Evolutionary conservation across 208 protist species (phyloP).

Genomic region (Leishmania major): DNA sequence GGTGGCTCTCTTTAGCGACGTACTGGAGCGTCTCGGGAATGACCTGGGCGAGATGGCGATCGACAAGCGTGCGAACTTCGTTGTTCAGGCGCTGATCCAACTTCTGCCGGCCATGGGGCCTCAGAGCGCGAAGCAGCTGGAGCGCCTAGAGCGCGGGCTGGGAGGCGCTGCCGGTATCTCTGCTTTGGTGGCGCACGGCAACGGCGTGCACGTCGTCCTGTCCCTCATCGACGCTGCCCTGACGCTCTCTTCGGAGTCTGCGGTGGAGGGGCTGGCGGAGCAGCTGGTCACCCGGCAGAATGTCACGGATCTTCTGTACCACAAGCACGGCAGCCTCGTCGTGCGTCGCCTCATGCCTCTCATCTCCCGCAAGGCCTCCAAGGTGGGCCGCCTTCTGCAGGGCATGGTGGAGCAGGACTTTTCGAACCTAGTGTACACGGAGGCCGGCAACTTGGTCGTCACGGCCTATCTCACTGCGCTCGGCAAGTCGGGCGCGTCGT

Average conservation of each 20-base stretch:
- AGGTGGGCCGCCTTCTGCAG: conserved; percentile 63
- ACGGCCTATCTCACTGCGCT: conserved; percentile 71
- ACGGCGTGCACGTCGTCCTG: conserved; percentile 79
- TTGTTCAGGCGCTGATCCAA: conserved; percentile 71
- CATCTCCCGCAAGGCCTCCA: conserved; percentile 56
- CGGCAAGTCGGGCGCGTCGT: conserved; percentile 48
- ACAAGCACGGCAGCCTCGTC: conserved; percentile 72
- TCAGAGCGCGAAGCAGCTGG: conserved; percentile 36
- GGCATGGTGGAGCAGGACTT: conserved; percentile 62
- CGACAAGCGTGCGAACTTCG: conserved; percentile 81
- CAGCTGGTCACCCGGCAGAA: conserved; percentile 52
- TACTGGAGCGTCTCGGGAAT: conserved; percentile 43
- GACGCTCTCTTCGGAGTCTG: conserved; percentile 32
- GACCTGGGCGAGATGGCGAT: conserved; percentile 65
- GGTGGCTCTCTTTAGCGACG: conserved; percentile 40
- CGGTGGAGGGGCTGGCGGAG: conserved; percentile 58
- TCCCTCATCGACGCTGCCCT: conserved; percentile 57
- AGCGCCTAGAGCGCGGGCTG: conserved; percentile 47
- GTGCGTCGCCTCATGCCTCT: conserved; percentile 78
- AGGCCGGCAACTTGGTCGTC: conserved; percentile 82
- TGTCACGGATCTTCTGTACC: conserved; percentile 56
- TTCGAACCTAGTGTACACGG: conserved; percentile 57
- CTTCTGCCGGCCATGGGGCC: conserved; percentile 44
- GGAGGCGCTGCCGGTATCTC: conserved; percentile 49
- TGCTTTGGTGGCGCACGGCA: conserved; percentile 43